Conservation (phyloP, 371 early-diverging fungal genomes). For the Coemansia sp. region DNA sequence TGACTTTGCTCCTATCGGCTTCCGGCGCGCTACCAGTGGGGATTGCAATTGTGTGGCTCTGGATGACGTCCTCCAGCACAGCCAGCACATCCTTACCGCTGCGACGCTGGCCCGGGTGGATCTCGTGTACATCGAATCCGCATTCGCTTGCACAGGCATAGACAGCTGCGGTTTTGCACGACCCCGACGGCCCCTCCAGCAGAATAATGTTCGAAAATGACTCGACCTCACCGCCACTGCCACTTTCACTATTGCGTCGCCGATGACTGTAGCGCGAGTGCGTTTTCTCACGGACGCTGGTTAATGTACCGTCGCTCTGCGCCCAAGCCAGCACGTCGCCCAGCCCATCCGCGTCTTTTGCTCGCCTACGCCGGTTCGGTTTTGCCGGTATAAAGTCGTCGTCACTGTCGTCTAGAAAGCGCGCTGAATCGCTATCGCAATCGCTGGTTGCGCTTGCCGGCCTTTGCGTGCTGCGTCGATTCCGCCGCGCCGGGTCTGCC, state of each 20-base stretch:
- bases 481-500: background rate
- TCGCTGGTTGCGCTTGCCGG: background rate
- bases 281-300: slow-evolving; percentile 24
- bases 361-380: background rate
- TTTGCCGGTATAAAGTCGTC: slow-evolving; percentile 19
- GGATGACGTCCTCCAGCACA: slow-evolving; percentile 70
- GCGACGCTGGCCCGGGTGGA: slow-evolving; percentile 67
- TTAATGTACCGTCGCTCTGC: slow-evolving; percentile 31
- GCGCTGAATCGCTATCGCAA: slow-evolving; percentile 5
- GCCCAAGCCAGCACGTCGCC: slow-evolving; percentile 35
- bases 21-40: slow-evolving; percentile 11
- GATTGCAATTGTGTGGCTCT: slow-evolving; percentile 63
- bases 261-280: slow-evolving; percentile 4
- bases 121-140: slow-evolving; percentile 76
- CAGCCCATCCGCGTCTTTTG: slow-evolving; percentile 6
- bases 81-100: slow-evolving; percentile 70
- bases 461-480: background rate
- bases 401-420: background rate
- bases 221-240: slow-evolving; percentile 26
- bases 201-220: slow-evolving; percentile 58
- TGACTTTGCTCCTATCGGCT: slow-evolving; percentile 16
- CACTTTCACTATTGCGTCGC: slow-evolving; percentile 25
- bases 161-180: slow-evolving; percentile 77
- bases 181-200: slow-evolving; percentile 69
- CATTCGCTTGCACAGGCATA: slow-evolving; percentile 71